Percentiles rank a stretch among this genome's conserved stretches.
Conservation (phyloP, 1,284 basidiomycete species). For the Boletus calvinii region DNA sequence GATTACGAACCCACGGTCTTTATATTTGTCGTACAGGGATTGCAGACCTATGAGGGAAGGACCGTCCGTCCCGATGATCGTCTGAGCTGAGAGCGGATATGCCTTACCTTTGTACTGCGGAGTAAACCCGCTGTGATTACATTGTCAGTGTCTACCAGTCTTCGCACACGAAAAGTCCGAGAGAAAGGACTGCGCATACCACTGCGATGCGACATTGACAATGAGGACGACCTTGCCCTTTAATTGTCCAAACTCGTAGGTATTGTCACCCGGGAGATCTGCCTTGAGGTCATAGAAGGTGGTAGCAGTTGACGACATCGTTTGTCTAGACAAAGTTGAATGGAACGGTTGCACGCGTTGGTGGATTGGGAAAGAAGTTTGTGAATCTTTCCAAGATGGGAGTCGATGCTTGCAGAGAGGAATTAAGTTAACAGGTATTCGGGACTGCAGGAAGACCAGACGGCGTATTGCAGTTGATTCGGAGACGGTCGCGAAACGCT, state of each 20-base stretch:
- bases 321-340: conserved; percentile 14
- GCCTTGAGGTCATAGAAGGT: conserved; percentile 66
- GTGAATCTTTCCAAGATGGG: not conserved
- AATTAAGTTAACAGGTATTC: not conserved
- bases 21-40: conserved; percentile 80
- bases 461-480: conserved; percentile 4
- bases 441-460: not conserved
- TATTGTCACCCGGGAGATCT: conserved; percentile 51
- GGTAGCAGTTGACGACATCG: conserved; percentile 29
- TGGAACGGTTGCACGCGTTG: conserved; percentile 16
- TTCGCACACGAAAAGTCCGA: not conserved
- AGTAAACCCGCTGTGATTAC: conserved; percentile 69
- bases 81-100: not conserved
- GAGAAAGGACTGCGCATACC: conserved; percentile 42
- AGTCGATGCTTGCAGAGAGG: not conserved
- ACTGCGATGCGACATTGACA: conserved; percentile 73
- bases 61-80: not conserved
- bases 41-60: conserved; percentile 59
- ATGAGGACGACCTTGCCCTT: conserved; percentile 76
- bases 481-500: not conserved
- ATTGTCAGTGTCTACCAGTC: not conserved
- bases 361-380: not conserved
- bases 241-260: conserved; percentile 62
- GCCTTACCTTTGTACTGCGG: conserved; percentile 76
- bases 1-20: conserved; percentile 71